Conservation (phyloP, 129 eudicot genomes). For the Saussurea involucrata region DNA sequence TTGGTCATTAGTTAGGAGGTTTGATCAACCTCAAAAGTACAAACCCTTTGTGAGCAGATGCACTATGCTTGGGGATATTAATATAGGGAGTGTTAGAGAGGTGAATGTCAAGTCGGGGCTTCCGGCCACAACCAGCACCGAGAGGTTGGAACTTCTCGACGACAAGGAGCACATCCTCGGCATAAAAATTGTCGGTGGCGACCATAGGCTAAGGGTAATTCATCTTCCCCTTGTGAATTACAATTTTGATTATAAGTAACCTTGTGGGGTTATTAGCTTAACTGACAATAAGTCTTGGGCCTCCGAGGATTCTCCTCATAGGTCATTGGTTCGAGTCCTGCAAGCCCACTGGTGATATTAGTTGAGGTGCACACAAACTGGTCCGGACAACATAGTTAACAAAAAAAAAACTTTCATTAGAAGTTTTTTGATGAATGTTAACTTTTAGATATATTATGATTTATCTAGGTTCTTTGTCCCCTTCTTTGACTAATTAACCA, state of each 20-base stretch:
- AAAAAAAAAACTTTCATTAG: too few species aligned
- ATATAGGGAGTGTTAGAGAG: slow-evolving; percentile 72
- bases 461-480: too few species aligned
- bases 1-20: slow-evolving; percentile 77
- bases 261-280: too few species aligned
- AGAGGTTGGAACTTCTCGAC: slow-evolving; percentile 62
- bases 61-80: slow-evolving; percentile 54
- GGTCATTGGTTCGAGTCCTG: too few species aligned
- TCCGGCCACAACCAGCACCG: slow-evolving; percentile 85
- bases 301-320: too few species aligned
- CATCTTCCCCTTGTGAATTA: background rate
- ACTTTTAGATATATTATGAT: too few species aligned
- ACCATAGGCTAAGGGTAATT: slow-evolving; percentile 69
- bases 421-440: too few species aligned
- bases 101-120: slow-evolving; percentile 79
- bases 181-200: slow-evolving; percentile 67
- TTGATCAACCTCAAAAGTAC: slow-evolving; percentile 81
- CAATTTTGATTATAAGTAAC: background rate
- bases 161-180: slow-evolving; percentile 73
- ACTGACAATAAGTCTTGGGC: too few species aligned
- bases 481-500: too few species aligned
- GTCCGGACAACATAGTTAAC: too few species aligned
- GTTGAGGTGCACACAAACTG: too few species aligned
- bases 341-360: too few species aligned
- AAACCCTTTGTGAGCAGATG: slow-evolving; percentile 77